Base-by-base conservation (phyloP, 495 filamentous ascomycete genomes). In the Schizothecium vesticola region DNA sequence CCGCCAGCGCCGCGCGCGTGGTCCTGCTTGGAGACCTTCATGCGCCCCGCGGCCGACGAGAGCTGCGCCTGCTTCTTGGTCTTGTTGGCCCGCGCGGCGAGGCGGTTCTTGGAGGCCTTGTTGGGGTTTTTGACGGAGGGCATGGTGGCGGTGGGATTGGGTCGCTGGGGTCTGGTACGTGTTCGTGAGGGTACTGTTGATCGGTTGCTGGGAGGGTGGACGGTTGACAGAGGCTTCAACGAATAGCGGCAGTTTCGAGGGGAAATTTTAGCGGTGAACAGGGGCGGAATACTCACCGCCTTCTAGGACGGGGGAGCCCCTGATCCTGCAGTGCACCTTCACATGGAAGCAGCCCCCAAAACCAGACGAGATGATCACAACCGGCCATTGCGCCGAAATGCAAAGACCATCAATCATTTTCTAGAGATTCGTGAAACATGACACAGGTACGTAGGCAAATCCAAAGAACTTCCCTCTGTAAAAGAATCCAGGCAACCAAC, bases 71-170 rank as follows among this genome's bases (percentile, higher is more conserved):
- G 65, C 55, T 73, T 64, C 62, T 80, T 77, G 24, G 68, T 65
- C 57, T 72, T 76, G 55, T 74, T 73, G 3, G 76, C 75, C 26
- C 74, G 76, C 6, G 80, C 80, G 13, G 71, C 70, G 9, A 79
- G 75, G 2, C 80, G 75, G 76, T 81, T 81, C 25, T 78, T 77
- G 26, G 79, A 82, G 22, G 77, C 70, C n/a, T 74, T 73, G 73
- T 84, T 84, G 65, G 82, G 81, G 73, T 84, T 84, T 55, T 82
- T 82, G 55, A 78, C 72, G 43, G 79, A 81, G 16, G 76, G 74
- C 80, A 83, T 83, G 51, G 55, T 75, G 63, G 61, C 22, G 24
- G 62, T 12, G 22, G 28, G 63, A 4, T 65, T 28, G 29, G 12
- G 33, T 55, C 26, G 12, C 21, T 3, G 19, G 33, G 56, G n/a